Percentiles rank a stretch among this genome's conserved stretches.
These are phyloP conservation scores for Pyropia haitanensis DNA, from an alignment of 23 red algal genomes.

Conservation along the genomic window DNA sequence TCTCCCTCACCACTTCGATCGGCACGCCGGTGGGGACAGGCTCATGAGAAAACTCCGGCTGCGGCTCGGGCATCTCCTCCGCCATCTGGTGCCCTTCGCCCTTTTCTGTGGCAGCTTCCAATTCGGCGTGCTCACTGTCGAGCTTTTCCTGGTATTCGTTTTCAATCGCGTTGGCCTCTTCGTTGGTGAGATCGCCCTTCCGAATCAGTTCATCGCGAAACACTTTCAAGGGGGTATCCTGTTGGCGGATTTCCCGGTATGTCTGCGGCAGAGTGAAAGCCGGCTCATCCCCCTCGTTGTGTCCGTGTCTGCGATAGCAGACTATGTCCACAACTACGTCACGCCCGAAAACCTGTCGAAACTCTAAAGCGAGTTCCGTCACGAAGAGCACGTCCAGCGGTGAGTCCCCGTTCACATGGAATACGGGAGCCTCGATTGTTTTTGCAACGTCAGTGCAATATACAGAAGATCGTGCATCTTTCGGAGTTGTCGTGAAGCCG, in stretches of 20 bases:
- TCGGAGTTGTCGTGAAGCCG: constrained; percentile 96
- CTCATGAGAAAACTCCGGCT: constrained; percentile 34
- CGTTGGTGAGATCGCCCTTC: constrained; percentile 58
- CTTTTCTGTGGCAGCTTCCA: constrained; percentile 54
- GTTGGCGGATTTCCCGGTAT: constrained; percentile 80
- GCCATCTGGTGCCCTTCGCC: constrained; percentile 71
- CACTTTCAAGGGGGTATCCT: constrained; percentile 52
- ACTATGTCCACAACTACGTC: constrained; percentile 97
- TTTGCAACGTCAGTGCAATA: constrained; percentile 98
- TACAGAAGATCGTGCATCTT: constrained; percentile 75
- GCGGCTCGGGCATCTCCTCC: constrained; percentile 81
- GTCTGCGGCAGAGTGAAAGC: constrained; percentile 95
- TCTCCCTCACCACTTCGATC: constrained; percentile 29
- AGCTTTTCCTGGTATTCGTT: constrained; percentile 30
- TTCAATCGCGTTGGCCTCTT: constrained; percentile 51
- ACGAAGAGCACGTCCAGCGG: constrained; percentile 79
- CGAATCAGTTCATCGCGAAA: constrained; percentile 64
- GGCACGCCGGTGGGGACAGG: constrained; percentile 64
- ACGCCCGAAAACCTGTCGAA: constrained; percentile 85
- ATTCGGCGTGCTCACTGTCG: constrained; percentile 45
- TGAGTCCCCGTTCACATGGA: constrained; percentile 96
- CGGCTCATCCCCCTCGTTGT: constrained; percentile 94
- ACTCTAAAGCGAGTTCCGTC: constrained; percentile 85
- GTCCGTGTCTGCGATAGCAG: constrained; percentile 93
- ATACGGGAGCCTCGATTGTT: constrained; percentile 89